Evolutionary conservation across 1,284 basidiomycete genomes (phyloP), one percentile per base, ranked within the genome.

Genomic region (Trametes pubescens): DNA sequence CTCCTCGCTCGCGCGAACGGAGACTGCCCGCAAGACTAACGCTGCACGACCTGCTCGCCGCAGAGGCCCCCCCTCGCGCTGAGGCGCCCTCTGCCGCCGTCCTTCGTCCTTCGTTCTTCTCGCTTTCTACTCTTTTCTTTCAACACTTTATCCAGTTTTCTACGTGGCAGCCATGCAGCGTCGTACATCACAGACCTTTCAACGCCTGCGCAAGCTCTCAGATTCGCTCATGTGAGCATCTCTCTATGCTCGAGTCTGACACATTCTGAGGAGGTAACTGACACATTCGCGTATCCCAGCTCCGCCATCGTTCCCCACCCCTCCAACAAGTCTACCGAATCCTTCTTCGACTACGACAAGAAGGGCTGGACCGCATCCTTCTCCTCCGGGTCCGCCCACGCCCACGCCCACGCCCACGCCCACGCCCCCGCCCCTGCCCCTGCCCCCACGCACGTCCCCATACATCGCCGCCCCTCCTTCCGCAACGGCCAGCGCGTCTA

Each of bases 171-270:
- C 29, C 14, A 65, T 65, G 64, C 60, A 65, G 43, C 57, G 60
- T 11, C 57, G 56, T 4, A 49, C 64, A 3, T 65, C 64, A 6
- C 60, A 61, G 48, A 61, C 60, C 22, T 62, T 65, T 35, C 55
- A 65, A 48, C 40, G 64, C 43, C 60, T 65, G 21, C 57, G 64
- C 52, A 65, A 62, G 60, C 48, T 62, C 53, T 65, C 64, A 14
- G 60, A 65, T 21, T 55, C 64, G 13, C 29, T 62, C 26, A 59
- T 59, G 64, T 65, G 18, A 57, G 64, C 47, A 4, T 14, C 47
- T 14, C n/a, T 14, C 24, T 22, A 6, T 38, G n/a, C 26, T n/a
- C 16, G 29, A 18, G 18, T n/a, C 10, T 6, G 2, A 9, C 43
- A 14, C 32, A 26, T 11, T 26, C 14, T 22, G 37, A 22, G 8